A percentile compares a stretch with the other conserved stretches of the same genome.
Conservation (phyloP, 2,329 filamentous ascomycete species). For the Beauveria pseudobassiana region DNA sequence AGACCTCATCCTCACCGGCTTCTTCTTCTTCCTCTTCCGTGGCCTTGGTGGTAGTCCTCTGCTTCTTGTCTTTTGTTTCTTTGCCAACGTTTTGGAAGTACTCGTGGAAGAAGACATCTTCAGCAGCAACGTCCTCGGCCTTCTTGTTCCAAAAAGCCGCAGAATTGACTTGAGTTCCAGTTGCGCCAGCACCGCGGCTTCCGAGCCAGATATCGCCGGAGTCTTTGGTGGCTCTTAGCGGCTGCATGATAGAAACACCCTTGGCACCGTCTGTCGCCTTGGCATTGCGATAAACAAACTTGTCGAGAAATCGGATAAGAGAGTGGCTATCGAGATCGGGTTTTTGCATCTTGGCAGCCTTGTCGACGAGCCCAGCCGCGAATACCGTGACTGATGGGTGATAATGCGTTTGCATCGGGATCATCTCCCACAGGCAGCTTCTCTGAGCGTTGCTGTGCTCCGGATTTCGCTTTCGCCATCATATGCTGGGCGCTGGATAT, state of each 20-base stretch:
- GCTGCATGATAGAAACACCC: constrained; percentile 94
- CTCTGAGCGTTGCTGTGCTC: constrained; percentile 88
- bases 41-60: constrained; percentile 48
- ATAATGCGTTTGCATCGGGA: constrained; percentile 56
- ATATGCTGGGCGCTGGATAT: constrained; percentile 44
- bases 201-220: constrained; percentile 50
- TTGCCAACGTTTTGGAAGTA: constrained; percentile 80
- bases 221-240: constrained; percentile 50
- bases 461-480: constrained; percentile 87
- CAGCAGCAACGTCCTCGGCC: constrained; percentile 75
- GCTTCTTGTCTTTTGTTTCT: constrained; percentile 46
- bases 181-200: constrained; percentile 36
- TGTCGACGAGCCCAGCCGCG: constrained; percentile 62
- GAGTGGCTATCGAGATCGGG: constrained; percentile 87
- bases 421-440: constrained; percentile 86
- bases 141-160: constrained; percentile 89
- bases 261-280: constrained; percentile 62
- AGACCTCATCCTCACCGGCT: constrained; percentile 72
- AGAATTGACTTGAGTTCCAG: constrained; percentile 58
- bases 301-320: constrained; percentile 90
- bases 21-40: constrained; percentile 51
- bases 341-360: constrained; percentile 70
- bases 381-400: constrained; percentile 89
- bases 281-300: constrained; percentile 95
- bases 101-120: constrained; percentile 97